Percentiles rank a stretch among this genome's conserved stretches.
Conservation (phyloP, 1,139 yeast species). For the Sugiyamaella xylanicola region DNA sequence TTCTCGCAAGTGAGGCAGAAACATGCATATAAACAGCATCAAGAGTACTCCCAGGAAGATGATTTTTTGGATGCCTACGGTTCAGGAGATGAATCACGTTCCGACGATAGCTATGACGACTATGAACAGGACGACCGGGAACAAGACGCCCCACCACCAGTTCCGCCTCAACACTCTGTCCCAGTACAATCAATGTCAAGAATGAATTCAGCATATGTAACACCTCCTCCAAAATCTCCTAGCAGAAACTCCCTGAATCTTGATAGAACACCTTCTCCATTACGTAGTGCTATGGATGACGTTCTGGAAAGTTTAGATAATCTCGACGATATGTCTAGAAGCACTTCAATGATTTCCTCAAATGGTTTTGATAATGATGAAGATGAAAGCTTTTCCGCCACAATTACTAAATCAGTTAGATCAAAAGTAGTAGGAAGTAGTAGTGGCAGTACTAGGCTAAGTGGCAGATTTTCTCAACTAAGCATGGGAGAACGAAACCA, state of each 20-base stretch:
- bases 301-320: constrained; percentile 40
- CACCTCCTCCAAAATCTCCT: constrained; percentile 9
- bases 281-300: constrained; percentile 42
- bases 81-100: background rate
- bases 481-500: background rate
- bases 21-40: background rate
- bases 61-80: background rate
- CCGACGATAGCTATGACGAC: constrained; percentile 7
- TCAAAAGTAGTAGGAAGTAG: background rate
- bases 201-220: background rate
- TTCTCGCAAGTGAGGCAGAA: constrained; percentile 3
- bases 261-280: constrained; percentile 58
- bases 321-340: constrained; percentile 29
- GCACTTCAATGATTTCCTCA: constrained; percentile 21
- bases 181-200: constrained; percentile 19
- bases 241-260: constrained; percentile 7
- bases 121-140: constrained; percentile 22
- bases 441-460: background rate
- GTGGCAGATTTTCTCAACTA: constrained; percentile 1
- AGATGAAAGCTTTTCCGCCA: constrained; percentile 10
- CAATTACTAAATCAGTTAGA: constrained; percentile 10
- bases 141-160: constrained; percentile 30
- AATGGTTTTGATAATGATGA: background rate
- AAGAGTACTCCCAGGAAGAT: background rate
- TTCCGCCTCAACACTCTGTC: constrained; percentile 38